Percentiles rank a stretch among this genome's conserved stretches.
phyloP scores from a whole-genome alignment of 2,329 filamentous ascomycete species.

The Phaeosphaeriaceae sp. region DNA sequence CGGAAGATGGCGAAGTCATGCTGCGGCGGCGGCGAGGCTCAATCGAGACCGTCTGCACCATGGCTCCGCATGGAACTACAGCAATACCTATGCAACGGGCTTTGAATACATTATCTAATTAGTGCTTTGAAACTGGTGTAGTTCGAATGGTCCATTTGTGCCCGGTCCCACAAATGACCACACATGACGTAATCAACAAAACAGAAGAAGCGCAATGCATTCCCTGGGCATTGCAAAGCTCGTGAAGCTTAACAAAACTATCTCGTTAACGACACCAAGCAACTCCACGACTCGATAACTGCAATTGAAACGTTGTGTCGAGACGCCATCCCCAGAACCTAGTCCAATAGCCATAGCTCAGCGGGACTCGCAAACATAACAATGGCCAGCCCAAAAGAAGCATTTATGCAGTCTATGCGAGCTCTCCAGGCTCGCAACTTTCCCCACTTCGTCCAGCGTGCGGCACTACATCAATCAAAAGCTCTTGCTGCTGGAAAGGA shows the following conservation, averaged over 20 bases:
- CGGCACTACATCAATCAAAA: conserved; percentile 48
- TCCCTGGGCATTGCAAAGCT: too few relatives aligned
- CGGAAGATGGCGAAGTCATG: too few relatives aligned
- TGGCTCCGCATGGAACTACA: not conserved
- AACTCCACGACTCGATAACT: too few relatives aligned
- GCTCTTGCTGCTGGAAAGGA: conserved; percentile 53
- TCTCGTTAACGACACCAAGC: too few relatives aligned
- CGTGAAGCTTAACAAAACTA: too few relatives aligned
- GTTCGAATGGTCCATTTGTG: not conserved
- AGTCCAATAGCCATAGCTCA: too few relatives aligned
- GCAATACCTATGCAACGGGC: not conserved
- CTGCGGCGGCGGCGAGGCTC: not conserved
- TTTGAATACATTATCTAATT: not conserved
- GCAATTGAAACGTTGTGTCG: too few relatives aligned
- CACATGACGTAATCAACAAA: too few relatives aligned
- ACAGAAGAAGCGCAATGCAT: too few relatives aligned
- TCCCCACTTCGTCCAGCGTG: conserved; percentile 40
- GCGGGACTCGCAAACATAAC: too few relatives aligned
- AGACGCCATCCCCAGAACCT: too few relatives aligned
- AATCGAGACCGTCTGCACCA: not conserved
- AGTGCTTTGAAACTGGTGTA: conserved; percentile 10
- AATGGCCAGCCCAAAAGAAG: too few relatives aligned
- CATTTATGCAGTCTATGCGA: conserved; percentile 42
- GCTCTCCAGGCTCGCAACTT: conserved; percentile 38
- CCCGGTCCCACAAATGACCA: not conserved